A percentile compares a stretch with the other conserved stretches of the same genome.
These are phyloP conservation scores for Fistulinella staudtii DNA, from an alignment of 1,284 basidiomycete genomes.

Conservation along the genomic window DNA sequence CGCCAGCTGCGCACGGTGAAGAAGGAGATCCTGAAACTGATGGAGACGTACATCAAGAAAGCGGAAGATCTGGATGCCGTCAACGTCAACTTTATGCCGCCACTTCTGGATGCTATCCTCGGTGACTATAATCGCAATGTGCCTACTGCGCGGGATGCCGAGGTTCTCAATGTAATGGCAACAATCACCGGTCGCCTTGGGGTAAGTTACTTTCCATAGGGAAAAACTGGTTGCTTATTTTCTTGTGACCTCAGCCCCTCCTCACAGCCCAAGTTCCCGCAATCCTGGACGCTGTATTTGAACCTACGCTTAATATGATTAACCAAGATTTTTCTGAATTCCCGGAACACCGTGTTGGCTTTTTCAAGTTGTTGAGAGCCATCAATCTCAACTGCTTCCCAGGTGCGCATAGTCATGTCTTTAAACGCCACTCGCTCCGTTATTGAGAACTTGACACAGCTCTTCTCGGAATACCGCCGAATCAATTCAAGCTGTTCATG, in stretches of 20 bases:
- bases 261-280: conserved; percentile 95
- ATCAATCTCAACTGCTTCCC: conserved; percentile 97
- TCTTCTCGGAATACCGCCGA: conserved; percentile 81
- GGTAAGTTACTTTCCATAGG: conserved; percentile 45
- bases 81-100: conserved; percentile 91
- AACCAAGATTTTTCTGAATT: conserved; percentile 98
- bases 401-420: conserved; percentile 54
- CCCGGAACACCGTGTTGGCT: conserved; percentile 96
- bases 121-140: conserved; percentile 97
- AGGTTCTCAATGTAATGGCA: conserved; percentile 97
- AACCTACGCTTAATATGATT: conserved; percentile 98
- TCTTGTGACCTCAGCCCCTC: conserved; percentile 54
- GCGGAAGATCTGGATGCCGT: conserved; percentile 95
- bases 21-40: conserved; percentile 96
- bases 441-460: no score
- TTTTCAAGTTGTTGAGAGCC: conserved; percentile 94
- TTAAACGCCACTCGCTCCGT: no score
- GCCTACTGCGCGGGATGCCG: conserved; percentile 90
- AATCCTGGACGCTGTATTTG: conserved; percentile 95
- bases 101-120: conserved; percentile 93
- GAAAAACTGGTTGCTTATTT: conserved; percentile 5
- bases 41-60: conserved; percentile 97
- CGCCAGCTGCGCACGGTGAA: conserved; percentile 95
- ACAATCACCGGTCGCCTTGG: conserved; percentile 90
- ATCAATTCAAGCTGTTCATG: conserved; percentile 97